Conservation (phyloP, 495 filamentous ascomycete genomes). For the Cairneyella variabilis region DNA sequence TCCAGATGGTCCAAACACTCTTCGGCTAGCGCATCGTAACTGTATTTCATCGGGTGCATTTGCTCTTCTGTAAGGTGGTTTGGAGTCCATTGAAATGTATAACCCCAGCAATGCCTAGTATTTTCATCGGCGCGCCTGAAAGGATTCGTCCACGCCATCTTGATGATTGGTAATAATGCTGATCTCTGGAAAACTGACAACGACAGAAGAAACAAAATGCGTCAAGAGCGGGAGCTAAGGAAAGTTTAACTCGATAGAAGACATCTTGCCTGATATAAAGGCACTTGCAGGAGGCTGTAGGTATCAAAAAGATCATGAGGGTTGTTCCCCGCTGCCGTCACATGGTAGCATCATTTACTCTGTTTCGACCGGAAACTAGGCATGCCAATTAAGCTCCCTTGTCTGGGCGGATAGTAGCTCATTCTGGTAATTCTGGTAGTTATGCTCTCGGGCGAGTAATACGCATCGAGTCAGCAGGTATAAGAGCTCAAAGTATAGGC, state of each 20-base stretch:
- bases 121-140: slow-evolving; percentile 27
- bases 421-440: no score
- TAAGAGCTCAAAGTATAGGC: no score
- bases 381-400: background rate
- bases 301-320: no score
- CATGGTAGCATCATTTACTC: slow-evolving; percentile 19
- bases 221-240: no score
- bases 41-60: slow-evolving; percentile 53
- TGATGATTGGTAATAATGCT: background rate
- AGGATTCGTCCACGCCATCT: slow-evolving; percentile 38
- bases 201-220: no score
- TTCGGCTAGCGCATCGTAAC: slow-evolving; percentile 66
- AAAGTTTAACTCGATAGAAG: no score
- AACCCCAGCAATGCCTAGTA: slow-evolving; percentile 50
- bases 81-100: slow-evolving; percentile 66
- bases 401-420: background rate
- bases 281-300: no score
- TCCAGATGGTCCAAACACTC: slow-evolving; percentile 60
- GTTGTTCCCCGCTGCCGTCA: slow-evolving; percentile 1
- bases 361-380: background rate
- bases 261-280: no score
- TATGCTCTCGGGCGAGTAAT: background rate
- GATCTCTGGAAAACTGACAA: no score
- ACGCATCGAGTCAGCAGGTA: background rate
- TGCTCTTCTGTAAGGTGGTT: slow-evolving; percentile 61